These are phyloP conservation scores for Solanum pennellii DNA, from an alignment of 257 asterid genomes.

Conservation along the genomic window DNA sequence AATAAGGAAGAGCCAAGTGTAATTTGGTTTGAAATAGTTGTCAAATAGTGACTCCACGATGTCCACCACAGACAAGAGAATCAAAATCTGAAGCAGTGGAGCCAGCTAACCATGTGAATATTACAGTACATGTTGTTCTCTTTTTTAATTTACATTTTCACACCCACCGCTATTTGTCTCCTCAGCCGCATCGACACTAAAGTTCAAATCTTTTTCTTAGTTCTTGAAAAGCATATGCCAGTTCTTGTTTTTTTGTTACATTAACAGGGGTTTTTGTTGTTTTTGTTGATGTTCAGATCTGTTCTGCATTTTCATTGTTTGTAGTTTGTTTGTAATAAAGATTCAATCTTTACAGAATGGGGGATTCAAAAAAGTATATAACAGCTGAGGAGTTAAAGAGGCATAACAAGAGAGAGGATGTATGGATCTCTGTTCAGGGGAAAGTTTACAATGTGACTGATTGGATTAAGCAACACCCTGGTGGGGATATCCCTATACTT, in stretches of 20 bases:
- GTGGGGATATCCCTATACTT: slow-evolving; percentile 25
- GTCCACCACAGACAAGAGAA: neutral
- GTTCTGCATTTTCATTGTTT: neutral
- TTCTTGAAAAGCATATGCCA: neutral
- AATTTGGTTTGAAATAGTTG: neutral
- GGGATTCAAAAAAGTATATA: slow-evolving; percentile 4
- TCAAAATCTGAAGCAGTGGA: neutral
- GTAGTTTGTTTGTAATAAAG: neutral
- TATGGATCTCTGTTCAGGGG: slow-evolving; percentile 36
- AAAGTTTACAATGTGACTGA: slow-evolving; percentile 29
- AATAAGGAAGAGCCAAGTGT: neutral
- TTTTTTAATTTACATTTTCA: neutral
- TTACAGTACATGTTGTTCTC: neutral
- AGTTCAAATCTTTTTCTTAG: neutral
- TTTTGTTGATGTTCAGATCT: neutral
- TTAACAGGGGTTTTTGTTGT: neutral
- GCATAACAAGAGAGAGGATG: slow-evolving; percentile 23
- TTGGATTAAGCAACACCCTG: slow-evolving; percentile 34
- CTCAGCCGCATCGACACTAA: neutral
- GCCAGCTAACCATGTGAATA: neutral
- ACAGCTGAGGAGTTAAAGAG: slow-evolving; percentile 21
- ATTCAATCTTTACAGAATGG: neutral
- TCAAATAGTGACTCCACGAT: neutral
- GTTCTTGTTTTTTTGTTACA: neutral
- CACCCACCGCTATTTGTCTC: neutral